These are phyloP conservation scores for Leccinum insolens DNA, from an alignment of 1,284 basidiomycete genomes.

Conservation along the genomic window DNA sequence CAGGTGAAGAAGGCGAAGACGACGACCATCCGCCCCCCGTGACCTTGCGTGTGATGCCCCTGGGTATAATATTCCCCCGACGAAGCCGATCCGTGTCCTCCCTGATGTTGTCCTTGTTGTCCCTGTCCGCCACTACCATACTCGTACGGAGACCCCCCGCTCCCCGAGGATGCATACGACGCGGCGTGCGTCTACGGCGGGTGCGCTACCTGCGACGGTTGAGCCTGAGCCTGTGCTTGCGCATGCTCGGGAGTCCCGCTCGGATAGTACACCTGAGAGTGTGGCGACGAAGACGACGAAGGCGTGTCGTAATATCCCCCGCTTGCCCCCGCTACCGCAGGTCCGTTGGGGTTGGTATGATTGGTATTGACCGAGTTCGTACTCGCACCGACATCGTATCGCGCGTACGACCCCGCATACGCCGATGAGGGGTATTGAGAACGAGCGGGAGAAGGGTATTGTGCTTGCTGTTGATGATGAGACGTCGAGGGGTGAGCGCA, in stretches of 20 bases:
- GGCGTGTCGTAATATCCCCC: conserved; percentile 32
- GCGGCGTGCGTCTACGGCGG: conserved; percentile 22
- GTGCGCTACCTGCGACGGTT: conserved; percentile 23
- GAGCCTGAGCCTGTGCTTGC: conserved; percentile 15
- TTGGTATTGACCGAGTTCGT: conserved; percentile 14
- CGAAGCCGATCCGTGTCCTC: conserved; percentile 15
- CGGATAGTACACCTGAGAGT: conserved; percentile 29
- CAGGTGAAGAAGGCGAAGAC: conserved; percentile 32
- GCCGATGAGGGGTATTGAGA: conserved; percentile 29
- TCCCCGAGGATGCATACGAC: conserved; percentile 30
- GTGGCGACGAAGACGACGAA: conserved; percentile 25
- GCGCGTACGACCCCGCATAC: conserved; percentile 28
- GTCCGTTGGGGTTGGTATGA: conserved; percentile 12
- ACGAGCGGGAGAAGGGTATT: conserved; percentile 29
- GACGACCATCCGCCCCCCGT: conserved; percentile 13
- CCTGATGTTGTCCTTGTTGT: conserved; percentile 9
- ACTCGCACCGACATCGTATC: conserved; percentile 25
- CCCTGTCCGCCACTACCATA: conserved; percentile 23
- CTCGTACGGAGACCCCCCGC: conserved; percentile 29
- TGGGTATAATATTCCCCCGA: conserved; percentile 30
- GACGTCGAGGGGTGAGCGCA: conserved; percentile 28
- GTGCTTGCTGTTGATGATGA: conserved; percentile 36
- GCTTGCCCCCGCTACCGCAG: conserved; percentile 11
- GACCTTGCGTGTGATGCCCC: conserved; percentile 19
- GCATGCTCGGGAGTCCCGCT: conserved; percentile 16